Evolutionary conservation across 2,329 filamentous ascomycete species (phyloP), one percentile per base, ranked within the genome.

Genomic region (Exophiala calicioides): DNA sequence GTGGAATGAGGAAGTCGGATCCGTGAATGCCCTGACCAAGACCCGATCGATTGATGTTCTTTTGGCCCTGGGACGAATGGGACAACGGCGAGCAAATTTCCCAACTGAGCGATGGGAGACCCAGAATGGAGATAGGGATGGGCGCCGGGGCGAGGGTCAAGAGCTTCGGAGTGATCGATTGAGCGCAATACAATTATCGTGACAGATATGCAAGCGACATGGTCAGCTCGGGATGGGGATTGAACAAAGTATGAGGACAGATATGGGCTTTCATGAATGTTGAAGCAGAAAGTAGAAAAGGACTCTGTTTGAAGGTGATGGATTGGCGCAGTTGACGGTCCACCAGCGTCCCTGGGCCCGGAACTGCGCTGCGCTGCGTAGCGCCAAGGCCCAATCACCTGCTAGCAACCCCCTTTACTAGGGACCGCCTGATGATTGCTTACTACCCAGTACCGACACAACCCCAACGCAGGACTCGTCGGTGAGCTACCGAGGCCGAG

Each of bases 81-180:
- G 35, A 31, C 27, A 15, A 34, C 13, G 37, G 30, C 27, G 33
- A 38, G 21, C 33, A 31, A 24, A 24, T 13, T 21, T 41, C 36
- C 36, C 29, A 40, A 34, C 44, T n/a, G n/a, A 40, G 41, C 29
- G 20, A 15, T 31, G 30, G 16, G 18, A 15, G 30, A 21, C n/a
- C 13, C 12, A 44, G 24, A n/a, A n/a, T n/a, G n/a, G 39, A 33
- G 45, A 49, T 52, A 52, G 50, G 50, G 50, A 52, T 52, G 44
- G 27, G 32, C 31, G 44, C 32, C 31, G 31, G 29, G 24, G 32
- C 16, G 16, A 3, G 24, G 27, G 32, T n/a, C n/a, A 16, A 24
- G 30, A 44, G 29, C 31, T 26, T 43, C 34, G 35, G 23, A 31
- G 27, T 33, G 21, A 40, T 35, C 26, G 39, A 23, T 10, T 20